These are phyloP conservation scores for Pleurotus platypus DNA, from an alignment of 768 basidiomycete species.

Conservation along the genomic window DNA sequence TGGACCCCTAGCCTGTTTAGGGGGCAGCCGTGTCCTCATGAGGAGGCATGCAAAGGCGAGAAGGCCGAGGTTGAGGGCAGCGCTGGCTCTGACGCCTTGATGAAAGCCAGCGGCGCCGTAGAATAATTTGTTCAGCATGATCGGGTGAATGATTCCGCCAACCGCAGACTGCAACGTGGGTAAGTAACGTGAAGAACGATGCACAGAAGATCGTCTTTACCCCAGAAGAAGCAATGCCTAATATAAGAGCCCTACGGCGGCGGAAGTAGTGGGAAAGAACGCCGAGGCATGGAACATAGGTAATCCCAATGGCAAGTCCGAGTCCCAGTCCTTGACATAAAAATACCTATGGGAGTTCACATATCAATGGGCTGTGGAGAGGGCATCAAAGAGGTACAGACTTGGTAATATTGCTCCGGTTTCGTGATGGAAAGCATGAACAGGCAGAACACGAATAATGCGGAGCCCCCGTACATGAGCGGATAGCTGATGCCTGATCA, in stretches of 20 bases:
- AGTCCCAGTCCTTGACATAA: constrained; percentile 43
- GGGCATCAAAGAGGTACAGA: constrained; percentile 5
- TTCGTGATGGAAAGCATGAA: constrained; percentile 29
- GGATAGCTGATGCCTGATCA: constrained; percentile 16
- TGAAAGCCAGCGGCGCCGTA: constrained; percentile 47
- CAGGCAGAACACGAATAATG: constrained; percentile 24
- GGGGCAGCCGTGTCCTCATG: constrained; percentile 38
- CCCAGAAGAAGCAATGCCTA: constrained; percentile 47
- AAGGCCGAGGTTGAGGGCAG: constrained; percentile 33
- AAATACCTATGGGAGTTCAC: constrained; percentile 29
- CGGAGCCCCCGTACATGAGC: constrained; percentile 23
- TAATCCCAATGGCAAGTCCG: constrained; percentile 43
- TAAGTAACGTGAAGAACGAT: constrained; percentile 19
- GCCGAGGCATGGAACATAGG: constrained; percentile 43
- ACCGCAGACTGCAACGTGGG: constrained; percentile 42
- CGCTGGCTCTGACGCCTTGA: constrained; percentile 47
- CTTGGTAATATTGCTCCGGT: constrained; percentile 26
- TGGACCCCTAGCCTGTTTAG: constrained; percentile 26
- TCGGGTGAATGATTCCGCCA: constrained; percentile 59
- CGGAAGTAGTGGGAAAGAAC: constrained; percentile 49
- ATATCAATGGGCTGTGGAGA: too few relatives aligned
- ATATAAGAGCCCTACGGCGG: constrained; percentile 40
- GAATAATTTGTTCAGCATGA: constrained; percentile 56
- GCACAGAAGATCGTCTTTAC: constrained; percentile 19
- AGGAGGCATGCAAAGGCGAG: constrained; percentile 31